Percentiles rank a stretch among this genome's conserved stretches.
Evolutionary conservation across 169 alveolate species (phyloP).

Genomic region (Plasmodium blacklocki): DNA sequence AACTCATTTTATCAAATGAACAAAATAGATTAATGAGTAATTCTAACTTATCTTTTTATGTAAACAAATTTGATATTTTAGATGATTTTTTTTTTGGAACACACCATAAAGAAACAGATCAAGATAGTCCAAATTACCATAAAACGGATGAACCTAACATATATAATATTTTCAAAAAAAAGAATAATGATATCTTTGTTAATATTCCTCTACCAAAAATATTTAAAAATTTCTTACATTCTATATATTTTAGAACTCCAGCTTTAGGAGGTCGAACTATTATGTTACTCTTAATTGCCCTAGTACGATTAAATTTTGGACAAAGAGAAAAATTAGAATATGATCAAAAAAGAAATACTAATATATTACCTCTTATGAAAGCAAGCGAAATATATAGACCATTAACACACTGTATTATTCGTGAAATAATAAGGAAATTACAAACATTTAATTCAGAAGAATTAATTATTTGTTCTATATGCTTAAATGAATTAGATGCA

Average conservation of each 20-base stretch:
- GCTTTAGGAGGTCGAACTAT: constrained; percentile 86
- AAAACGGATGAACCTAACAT: not conserved
- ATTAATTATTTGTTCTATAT: constrained; percentile 76
- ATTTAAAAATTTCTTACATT: constrained; percentile 80
- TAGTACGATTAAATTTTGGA: constrained; percentile 85
- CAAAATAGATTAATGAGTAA: constrained; percentile 26
- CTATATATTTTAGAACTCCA: constrained; percentile 85
- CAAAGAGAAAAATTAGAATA: constrained; percentile 80
- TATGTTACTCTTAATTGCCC: constrained; percentile 81
- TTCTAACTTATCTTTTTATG: constrained; percentile 53
- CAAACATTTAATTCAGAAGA: constrained; percentile 85
- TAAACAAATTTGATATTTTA: constrained; percentile 21
- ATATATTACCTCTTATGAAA: constrained; percentile 81
- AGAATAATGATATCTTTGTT: constrained; percentile 5
- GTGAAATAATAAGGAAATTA: constrained; percentile 83
- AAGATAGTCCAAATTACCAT: not conserved
- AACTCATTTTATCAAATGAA: constrained; percentile 45
- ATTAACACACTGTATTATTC: constrained; percentile 80
- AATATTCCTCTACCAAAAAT: constrained; percentile 78
- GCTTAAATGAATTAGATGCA: constrained; percentile 70
- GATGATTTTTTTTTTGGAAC: constrained; percentile 55
- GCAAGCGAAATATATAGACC: constrained; percentile 79
- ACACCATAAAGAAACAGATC: not conserved
- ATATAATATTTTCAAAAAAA: not conserved
- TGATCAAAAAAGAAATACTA: constrained; percentile 73